Evolutionary conservation across 2,329 filamentous ascomycete genomes (phyloP).

Genomic region (Botrytis pseudocinerea): DNA sequence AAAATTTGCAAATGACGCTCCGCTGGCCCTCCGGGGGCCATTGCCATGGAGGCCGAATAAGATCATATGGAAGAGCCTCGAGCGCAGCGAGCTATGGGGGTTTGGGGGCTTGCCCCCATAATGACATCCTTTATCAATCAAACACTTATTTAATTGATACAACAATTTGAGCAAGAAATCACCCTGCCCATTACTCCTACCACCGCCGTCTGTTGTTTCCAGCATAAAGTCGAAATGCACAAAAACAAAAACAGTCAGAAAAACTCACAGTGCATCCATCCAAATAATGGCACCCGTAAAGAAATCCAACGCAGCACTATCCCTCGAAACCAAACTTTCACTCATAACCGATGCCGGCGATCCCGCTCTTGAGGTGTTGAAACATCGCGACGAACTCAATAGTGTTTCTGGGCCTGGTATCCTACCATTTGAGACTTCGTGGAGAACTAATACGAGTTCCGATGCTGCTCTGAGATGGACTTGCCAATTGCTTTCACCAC

Average conservation of each 20-base stretch:
- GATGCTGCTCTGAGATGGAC: slow-evolving; percentile 53
- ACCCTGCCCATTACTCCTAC: fast-evolving
- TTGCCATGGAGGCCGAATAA: background rate
- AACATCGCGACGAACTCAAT: slow-evolving; percentile 13
- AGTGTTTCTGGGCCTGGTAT: slow-evolving; percentile 12
- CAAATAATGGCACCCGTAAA: slow-evolving; percentile 19
- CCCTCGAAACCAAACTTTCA: background rate
- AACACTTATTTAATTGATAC: background rate
- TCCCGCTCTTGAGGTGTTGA: background rate
- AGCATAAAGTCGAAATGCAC: background rate
- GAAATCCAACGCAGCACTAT: slow-evolving; percentile 21
- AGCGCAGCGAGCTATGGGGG: background rate
- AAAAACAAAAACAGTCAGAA: background rate
- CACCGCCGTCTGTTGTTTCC: background rate
- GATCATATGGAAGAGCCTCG: background rate
- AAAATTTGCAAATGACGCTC: background rate
- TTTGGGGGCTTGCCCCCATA: background rate
- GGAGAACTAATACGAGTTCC: slow-evolving; percentile 46
- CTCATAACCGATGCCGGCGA: background rate
- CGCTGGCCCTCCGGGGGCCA: background rate
- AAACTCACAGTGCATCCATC: slow-evolving; percentile 19
- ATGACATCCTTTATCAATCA: background rate
- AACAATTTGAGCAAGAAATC: background rate
- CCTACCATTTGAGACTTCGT: slow-evolving; percentile 19
- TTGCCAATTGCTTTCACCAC: slow-evolving; percentile 51